Conservation (phyloP, 148 eudicot species). For the Persicaria maculosa region DNA sequence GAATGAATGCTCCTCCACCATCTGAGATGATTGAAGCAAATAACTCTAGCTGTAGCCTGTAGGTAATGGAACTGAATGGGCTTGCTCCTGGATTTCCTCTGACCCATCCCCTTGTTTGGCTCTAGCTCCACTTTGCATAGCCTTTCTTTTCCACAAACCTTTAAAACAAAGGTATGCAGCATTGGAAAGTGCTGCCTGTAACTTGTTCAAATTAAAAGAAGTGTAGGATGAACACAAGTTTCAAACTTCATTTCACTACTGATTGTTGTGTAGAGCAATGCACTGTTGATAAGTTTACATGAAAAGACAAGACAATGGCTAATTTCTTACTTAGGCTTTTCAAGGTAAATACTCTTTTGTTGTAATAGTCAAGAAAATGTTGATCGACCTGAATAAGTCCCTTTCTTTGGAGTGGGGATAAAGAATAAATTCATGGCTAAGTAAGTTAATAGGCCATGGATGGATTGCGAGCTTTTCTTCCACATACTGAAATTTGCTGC, state of each 20-base stretch:
- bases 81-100: neutral
- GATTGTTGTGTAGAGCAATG: neutral
- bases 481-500: neutral
- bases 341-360: neutral
- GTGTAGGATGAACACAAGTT: neutral
- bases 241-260: neutral
- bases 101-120: neutral
- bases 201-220: neutral
- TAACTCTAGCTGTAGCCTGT: neutral
- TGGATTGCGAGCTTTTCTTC: constrained; percentile 2
- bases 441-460: neutral
- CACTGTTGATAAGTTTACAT: neutral
- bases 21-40: neutral
- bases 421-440: neutral
- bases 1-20: neutral
- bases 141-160: neutral
- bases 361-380: neutral
- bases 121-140: neutral
- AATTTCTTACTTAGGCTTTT: neutral
- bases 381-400: neutral
- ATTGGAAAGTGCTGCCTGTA: neutral
- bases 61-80: neutral
- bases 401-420: neutral
- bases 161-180: neutral
- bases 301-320: neutral